A percentile compares a stretch with the other conserved stretches of the same genome.
Conservation (phyloP, 305 asterid genomes). For the Solanum hybrid region DNA sequence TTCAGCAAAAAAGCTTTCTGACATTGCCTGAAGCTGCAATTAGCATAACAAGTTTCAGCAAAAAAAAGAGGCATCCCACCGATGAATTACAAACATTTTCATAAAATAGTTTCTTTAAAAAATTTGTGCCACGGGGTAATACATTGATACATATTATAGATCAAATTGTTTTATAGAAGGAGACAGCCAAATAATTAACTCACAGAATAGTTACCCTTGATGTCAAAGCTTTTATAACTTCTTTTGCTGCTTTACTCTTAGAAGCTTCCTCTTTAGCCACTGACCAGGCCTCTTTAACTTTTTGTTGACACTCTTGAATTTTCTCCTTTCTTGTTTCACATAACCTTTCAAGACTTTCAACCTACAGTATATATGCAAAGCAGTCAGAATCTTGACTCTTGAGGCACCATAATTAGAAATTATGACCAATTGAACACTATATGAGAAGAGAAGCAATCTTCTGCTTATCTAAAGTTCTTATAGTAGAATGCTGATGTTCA, state of each 20-base stretch:
- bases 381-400: neutral
- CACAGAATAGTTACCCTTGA: constrained; percentile 26
- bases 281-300: constrained; percentile 34
- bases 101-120: neutral
- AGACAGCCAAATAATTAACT: neutral
- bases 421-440: neutral
- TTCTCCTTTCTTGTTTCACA: constrained; percentile 28
- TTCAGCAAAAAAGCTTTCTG: constrained; percentile 17
- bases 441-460: neutral
- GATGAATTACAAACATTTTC: neutral
- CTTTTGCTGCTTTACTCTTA: constrained; percentile 41
- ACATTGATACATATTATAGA: neutral
- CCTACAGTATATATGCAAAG: constrained; percentile 11
- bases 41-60: neutral
- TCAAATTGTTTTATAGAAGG: neutral
- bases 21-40: constrained; percentile 28
- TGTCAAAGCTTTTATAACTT: constrained; percentile 34
- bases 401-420: neutral
- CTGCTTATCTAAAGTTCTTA: neutral
- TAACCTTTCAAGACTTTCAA: constrained; percentile 26
- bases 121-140: neutral
- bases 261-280: constrained; percentile 44
- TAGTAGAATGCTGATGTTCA: neutral
- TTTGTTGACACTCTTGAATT: constrained; percentile 27
- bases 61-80: neutral